Base-by-base conservation (phyloP, 768 basidiomycete species). In the Podaxis sp. region DNA sequence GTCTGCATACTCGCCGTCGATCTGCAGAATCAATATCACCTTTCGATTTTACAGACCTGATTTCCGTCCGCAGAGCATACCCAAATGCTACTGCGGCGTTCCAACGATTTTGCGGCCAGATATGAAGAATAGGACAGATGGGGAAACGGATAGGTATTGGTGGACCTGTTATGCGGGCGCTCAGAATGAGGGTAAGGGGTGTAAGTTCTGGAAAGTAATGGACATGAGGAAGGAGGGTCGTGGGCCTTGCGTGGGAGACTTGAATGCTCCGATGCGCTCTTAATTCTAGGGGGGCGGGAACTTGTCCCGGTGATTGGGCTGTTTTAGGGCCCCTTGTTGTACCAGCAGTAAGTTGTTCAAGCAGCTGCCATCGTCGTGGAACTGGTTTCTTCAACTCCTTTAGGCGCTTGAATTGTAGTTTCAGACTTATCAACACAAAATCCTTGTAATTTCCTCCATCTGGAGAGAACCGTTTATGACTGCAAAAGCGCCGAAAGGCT, bases 1-100 rank as follows among this genome's bases (percentile, higher is more conserved):
- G n/a, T 17, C 40, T 39, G 33, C 61, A 26, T 39, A 49, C 15
- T 6, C 61, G 53, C 77, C 84, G 1, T 87, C 83, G 7, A 92
- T 85, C 65, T 86, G 82, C 66, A 84, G 91, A 26, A 92, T 94
- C 68, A 94, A 94, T 67, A 87, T 94, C 61, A 94, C 92, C 0
- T 94, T 94, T 71, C 82, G 93, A 15, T 94, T 94, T 70, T 94
- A 88, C 66, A 83, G 93, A 59, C 93, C 93, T 5, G 92, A 94
- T 74, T 94, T 90, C 71, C 77, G 79, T 24, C 83, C 92, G 3
- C 69, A 76, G 24, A 85, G 75, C 42, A 91, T 84, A 1, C 92
- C 92, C 1, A 80, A 79, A 49, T 94, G 93, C 69, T 84, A 87
- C 67, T 94, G 92, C 69, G 84, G 81, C 13, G 76, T 90, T 22